Conservation (phyloP, 257 asterid species). For the Penstemon davidsonii region DNA sequence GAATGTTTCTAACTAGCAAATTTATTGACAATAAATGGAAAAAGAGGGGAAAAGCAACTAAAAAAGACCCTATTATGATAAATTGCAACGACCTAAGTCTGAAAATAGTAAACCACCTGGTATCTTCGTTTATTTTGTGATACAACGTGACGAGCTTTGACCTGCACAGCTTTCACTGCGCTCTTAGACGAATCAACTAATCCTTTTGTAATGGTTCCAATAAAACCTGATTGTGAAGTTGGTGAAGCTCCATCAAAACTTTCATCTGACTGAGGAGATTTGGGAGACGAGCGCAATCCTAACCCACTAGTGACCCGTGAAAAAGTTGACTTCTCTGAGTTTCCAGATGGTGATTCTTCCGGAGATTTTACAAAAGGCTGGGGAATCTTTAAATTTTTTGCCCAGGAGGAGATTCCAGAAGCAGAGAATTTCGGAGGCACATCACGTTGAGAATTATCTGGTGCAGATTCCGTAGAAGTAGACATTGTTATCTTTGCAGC, state of each 20-base stretch:
- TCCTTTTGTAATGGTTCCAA: constrained; percentile 91
- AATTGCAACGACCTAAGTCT: constrained; percentile 8
- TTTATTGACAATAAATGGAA: neutral
- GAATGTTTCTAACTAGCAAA: constrained; percentile 1
- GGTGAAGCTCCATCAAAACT: constrained; percentile 61
- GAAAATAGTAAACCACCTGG: constrained; percentile 56
- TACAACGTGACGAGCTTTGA: constrained; percentile 96
- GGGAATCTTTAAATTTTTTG: constrained; percentile 80
- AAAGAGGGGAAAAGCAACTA: no score
- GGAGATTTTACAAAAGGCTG: constrained; percentile 75
- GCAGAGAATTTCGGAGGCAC: constrained; percentile 63
- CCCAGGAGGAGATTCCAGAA: constrained; percentile 91
- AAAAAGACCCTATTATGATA: neutral
- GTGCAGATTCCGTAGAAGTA: constrained; percentile 41
- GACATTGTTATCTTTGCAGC: constrained; percentile 38
- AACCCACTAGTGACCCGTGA: constrained; percentile 79
- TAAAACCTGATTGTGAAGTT: constrained; percentile 60
- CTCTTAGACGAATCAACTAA: constrained; percentile 86
- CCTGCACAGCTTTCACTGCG: constrained; percentile 97
- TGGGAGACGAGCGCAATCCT: constrained; percentile 77
- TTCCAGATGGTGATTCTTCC: constrained; percentile 66
- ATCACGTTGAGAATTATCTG: constrained; percentile 44
- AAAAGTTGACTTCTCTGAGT: constrained; percentile 63
- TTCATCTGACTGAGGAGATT: constrained; percentile 67
- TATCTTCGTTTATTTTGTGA: constrained; percentile 99